Evolutionary conservation across 2,329 filamentous ascomycete species (phyloP).

Genomic region (Ascomycota sp.): DNA sequence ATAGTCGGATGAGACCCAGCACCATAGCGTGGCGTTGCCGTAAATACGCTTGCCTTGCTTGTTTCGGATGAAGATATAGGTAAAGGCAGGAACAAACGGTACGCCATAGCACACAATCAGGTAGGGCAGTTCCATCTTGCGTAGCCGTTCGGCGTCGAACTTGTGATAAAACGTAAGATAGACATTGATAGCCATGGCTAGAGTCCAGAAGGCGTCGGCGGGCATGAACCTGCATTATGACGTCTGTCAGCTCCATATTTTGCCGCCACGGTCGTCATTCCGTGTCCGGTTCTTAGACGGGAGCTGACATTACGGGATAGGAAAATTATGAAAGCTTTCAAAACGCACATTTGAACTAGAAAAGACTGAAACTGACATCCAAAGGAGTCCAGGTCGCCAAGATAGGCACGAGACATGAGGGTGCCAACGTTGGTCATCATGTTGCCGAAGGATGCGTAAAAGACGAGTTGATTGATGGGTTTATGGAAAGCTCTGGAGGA

Average conservation of each 20-base stretch:
- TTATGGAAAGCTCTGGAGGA: constrained; percentile 54
- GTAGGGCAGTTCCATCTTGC: constrained; percentile 51
- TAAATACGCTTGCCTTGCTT: constrained; percentile 37
- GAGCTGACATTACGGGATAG: no score
- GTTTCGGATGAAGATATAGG: constrained; percentile 43
- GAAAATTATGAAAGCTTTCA: background rate
- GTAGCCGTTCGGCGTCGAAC: constrained; percentile 43
- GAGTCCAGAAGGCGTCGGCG: constrained; percentile 55
- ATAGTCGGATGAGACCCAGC: constrained; percentile 50
- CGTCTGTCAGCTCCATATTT: background rate
- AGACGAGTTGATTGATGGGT: constrained; percentile 70
- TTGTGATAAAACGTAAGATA: constrained; percentile 63
- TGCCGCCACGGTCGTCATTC: no score
- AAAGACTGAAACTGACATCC: constrained; percentile 57
- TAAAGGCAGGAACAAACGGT: constrained; percentile 46
- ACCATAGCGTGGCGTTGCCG: constrained; percentile 61
- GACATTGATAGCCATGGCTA: constrained; percentile 70
- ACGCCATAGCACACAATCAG: constrained; percentile 50
- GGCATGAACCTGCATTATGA: constrained; percentile 46
- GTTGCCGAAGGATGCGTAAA: constrained; percentile 70
- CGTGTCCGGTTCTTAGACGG: no score
- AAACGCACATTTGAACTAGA: constrained; percentile 58
- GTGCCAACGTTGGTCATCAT: constrained; percentile 59
- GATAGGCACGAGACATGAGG: constrained; percentile 44
- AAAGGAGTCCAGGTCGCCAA: constrained; percentile 24